Base-by-base conservation (phyloP, 768 basidiomycete genomes). In the Boletus vinaceobasis region DNA sequence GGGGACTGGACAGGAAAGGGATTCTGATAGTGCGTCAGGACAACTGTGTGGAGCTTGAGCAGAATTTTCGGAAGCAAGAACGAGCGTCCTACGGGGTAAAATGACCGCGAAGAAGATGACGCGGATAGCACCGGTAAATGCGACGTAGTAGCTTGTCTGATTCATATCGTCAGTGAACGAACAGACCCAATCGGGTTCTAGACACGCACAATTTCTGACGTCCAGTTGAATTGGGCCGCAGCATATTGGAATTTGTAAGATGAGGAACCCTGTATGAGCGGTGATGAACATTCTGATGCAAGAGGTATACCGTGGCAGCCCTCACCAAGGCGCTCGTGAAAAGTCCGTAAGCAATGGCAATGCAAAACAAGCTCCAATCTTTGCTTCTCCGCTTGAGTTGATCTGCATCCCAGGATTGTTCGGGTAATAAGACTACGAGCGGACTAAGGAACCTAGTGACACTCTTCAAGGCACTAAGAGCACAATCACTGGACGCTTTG, bases 111-210 rank as follows among this genome's bases (percentile, higher is more conserved):
- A 69, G 61, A 79, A 79, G 2, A 80, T 4, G 0, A 87, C 86
- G 4, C 87, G 78, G 1, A 74, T 65, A 32, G 72, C 72, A 7
- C 84, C 83, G 10, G 83, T 63, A 11, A 79, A 60, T 53, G 82
- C 86, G 11, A 89, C 61, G 73, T 78, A 90, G 63, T 90, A 90
- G n/a, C 87, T 87, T n/a, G 85, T 66, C 88, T 90, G 52, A 27
- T 43, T 29, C 13, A 40, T 5, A 10, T 40, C 17, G 52, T 50
- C 48, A 55, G 44, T 27, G 23, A 32, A 44, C 0, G 19, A 38
- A n/a, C 38, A 27, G 43, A 55, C n/a, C 21, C 17, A 23, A 21
- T 37, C 33, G 19, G 19, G 9, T 52, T 23, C 11, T n/a, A 31
- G 42, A 35, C 5, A 63, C 79, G 35, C 59, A 88, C 87, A 52